Evolutionary conservation across 768 basidiomycete species (phyloP).

Genomic region (Pleurotus platypus): DNA sequence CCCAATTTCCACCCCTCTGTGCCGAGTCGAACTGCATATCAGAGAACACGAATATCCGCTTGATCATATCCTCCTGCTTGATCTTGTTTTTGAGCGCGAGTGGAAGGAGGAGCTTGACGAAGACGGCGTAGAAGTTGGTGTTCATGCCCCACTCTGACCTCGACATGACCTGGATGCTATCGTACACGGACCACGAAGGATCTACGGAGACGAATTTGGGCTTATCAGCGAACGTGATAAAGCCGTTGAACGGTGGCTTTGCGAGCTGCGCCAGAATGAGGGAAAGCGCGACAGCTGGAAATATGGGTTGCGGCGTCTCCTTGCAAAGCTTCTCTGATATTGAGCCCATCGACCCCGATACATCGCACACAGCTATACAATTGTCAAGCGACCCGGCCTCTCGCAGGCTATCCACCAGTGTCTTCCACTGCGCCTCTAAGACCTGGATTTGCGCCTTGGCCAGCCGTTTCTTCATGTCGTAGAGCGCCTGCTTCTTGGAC

Average conservation of each 20-base stretch:
- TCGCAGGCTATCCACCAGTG: constrained; percentile 49
- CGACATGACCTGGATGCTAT: constrained; percentile 34
- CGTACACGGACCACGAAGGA: constrained; percentile 30
- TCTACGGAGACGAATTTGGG: constrained; percentile 53
- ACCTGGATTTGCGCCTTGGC: constrained; percentile 38
- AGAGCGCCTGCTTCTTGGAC: background rate
- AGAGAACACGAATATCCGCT: constrained; percentile 70
- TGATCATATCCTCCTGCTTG: constrained; percentile 69
- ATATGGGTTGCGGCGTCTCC: constrained; percentile 39
- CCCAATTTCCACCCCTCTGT: constrained; percentile 33
- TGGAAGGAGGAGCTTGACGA: constrained; percentile 58
- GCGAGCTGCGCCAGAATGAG: constrained; percentile 61
- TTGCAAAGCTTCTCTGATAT: constrained; percentile 8
- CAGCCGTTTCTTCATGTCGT: constrained; percentile 18
- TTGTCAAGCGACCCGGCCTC: constrained; percentile 57
- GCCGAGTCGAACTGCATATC: constrained; percentile 74
- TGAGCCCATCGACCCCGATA: constrained; percentile 69
- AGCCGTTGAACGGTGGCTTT: constrained; percentile 60
- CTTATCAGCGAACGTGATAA: constrained; percentile 62
- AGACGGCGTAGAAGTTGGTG: constrained; percentile 61
- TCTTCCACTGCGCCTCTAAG: constrained; percentile 64
- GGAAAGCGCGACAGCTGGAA: constrained; percentile 62
- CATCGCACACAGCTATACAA: constrained; percentile 67
- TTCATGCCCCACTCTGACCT: constrained; percentile 46
- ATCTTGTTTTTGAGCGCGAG: constrained; percentile 55